phyloP scores from a whole-genome alignment of 75 land plant species.

The Cupressus sempervirens region DNA sequence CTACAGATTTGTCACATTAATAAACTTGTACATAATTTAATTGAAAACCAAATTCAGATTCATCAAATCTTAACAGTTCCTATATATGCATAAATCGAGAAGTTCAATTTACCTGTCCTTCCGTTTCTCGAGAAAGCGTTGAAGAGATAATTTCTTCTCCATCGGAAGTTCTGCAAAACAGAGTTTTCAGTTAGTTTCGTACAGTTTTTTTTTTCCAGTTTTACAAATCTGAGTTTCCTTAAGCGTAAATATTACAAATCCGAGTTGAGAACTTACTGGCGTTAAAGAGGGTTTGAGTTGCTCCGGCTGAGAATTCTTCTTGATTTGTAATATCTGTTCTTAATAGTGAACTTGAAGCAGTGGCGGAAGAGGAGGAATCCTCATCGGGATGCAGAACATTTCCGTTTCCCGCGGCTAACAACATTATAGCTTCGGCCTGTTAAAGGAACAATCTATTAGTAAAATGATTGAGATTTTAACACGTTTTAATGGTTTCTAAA shows the following conservation, averaged over 20 bases:
- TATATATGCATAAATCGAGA: neutral
- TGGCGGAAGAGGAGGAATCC: neutral
- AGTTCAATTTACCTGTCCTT: neutral
- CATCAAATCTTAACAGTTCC: neutral
- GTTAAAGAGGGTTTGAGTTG: neutral
- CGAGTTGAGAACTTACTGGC: neutral
- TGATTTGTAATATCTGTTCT: no score
- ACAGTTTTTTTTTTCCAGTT: no score
- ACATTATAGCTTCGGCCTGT: neutral
- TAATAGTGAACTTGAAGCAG: neutral
- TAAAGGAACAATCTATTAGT: no score
- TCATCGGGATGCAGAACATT: no score
- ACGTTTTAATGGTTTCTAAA: no score
- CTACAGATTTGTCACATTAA: no score
- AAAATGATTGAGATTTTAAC: no score
- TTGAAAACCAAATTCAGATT: neutral
- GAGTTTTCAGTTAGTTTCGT: neutral
- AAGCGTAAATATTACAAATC: no score
- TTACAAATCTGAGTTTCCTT: neutral
- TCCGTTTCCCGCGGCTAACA: neutral
- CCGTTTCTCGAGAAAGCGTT: neutral
- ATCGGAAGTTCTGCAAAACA: neutral
- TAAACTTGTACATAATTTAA: no score
- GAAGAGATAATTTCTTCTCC: neutral
- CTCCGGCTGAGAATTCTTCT: neutral